Evolutionary conservation across 2,329 filamentous ascomycete genomes (phyloP).

Genomic region (Periconia sp.): DNA sequence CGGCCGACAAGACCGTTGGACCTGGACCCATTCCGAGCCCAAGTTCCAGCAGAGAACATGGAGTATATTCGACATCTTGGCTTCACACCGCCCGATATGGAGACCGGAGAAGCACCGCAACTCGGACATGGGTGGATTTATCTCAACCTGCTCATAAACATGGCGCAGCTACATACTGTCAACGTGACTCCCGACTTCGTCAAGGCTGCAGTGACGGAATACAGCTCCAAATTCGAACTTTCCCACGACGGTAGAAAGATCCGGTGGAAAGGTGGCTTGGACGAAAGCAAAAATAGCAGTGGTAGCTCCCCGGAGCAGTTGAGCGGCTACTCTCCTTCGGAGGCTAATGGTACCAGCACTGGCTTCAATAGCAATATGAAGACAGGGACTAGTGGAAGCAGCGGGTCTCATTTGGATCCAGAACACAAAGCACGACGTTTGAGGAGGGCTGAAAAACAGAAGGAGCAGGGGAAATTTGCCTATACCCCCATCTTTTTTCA

Average conservation of each 20-base stretch:
- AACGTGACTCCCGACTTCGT: conserved; percentile 81
- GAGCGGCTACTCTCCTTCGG: conserved; percentile 55
- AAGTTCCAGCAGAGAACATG: conserved; percentile 76
- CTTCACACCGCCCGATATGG: conserved; percentile 61
- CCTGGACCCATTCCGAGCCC: conserved; percentile 74
- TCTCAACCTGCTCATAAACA: conserved; percentile 74
- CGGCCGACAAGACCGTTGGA: conserved; percentile 76
- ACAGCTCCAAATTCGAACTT: conserved; percentile 75
- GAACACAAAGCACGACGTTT: conserved; percentile 19
- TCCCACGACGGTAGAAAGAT: conserved; percentile 78
- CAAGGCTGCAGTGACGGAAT: conserved; percentile 67
- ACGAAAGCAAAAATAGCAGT: conserved; percentile 66
- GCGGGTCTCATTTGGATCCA: conserved; percentile 17
- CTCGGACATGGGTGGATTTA: conserved; percentile 80
- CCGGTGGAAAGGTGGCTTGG: conserved; percentile 72
- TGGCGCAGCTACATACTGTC: conserved; percentile 83
- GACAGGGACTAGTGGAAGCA: conserved; percentile 23
- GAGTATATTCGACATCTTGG: conserved; percentile 77
- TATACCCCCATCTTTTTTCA: conserved; percentile 54
- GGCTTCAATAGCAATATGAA: conserved; percentile 27
- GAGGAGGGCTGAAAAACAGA: conserved; percentile 22
- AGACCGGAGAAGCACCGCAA: conserved; percentile 54
- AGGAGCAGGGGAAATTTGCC: conserved; percentile 38
- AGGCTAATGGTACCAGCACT: conserved; percentile 30
- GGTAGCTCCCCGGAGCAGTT: conserved; percentile 53